A percentile compares a stretch with the other conserved stretches of the same genome.
phyloP scores from a whole-genome alignment of 73 alveolate genomes.

The Paramecium primaurelia region DNA sequence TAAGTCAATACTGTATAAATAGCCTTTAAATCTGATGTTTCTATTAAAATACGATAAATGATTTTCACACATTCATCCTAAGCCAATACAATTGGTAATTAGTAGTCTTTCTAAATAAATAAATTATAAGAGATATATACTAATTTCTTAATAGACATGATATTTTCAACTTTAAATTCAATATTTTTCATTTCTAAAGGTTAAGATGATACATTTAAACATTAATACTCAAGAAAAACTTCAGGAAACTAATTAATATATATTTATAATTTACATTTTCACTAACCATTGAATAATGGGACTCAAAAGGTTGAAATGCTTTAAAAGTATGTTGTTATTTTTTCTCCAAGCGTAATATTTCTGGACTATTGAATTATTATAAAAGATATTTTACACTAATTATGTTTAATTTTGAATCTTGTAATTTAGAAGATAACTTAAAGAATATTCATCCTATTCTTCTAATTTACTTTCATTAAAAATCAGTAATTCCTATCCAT shows the following conservation, averaged over 20 bases:
- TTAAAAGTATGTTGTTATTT: neutral
- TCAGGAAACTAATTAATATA: conserved; percentile 13
- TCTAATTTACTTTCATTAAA: conserved; percentile 23
- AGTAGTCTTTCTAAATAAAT: neutral
- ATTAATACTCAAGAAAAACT: neutral
- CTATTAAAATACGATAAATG: neutral
- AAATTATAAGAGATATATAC: neutral
- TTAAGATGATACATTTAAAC: neutral
- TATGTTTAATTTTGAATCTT: neutral
- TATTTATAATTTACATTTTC: neutral
- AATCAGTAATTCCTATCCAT: neutral
- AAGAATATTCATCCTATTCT: conserved; percentile 3
- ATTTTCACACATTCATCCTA: conserved; percentile 31
- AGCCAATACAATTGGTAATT: neutral
- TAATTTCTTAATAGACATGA: neutral
- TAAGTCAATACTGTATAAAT: neutral
- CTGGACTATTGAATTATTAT: neutral
- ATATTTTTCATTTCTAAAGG: neutral
- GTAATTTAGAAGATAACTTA: neutral
- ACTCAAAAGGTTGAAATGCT: conserved; percentile 45
- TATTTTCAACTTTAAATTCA: conserved; percentile 33
- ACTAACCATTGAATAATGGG: conserved; percentile 35
- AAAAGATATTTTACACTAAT: neutral
- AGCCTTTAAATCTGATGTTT: neutral
- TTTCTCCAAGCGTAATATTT: neutral